A percentile compares a stretch with the other conserved stretches of the same genome.
phyloP scores from a whole-genome alignment of 805 yeast species.

The Candida cerambycidarum region DNA sequence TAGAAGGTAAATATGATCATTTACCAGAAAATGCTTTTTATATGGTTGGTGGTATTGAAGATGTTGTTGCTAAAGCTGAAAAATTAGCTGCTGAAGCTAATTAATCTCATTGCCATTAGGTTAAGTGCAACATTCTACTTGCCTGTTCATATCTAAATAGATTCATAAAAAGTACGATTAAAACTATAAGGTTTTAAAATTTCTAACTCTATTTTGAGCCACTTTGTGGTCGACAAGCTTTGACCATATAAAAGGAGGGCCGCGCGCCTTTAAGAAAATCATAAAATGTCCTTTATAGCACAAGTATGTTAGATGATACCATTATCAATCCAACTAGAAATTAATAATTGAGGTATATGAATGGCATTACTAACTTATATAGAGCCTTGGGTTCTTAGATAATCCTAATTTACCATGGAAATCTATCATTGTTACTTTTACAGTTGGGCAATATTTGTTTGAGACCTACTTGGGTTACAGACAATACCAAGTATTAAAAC shows the following conservation, averaged over 20 bases:
- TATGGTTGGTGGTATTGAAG: slow-evolving; percentile 99
- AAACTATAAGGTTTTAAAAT: too few species aligned
- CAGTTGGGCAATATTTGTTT: slow-evolving; percentile 72
- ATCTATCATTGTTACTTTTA: slow-evolving; percentile 65
- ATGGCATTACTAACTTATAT: slow-evolving; percentile 23
- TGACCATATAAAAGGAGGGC: too few species aligned
- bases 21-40: slow-evolving; percentile 99
- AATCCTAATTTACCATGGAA: slow-evolving; percentile 79
- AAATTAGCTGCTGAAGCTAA: slow-evolving; percentile 90
- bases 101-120: slow-evolving; percentile 1
- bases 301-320: slow-evolving; percentile 11
- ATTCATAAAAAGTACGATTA: slow-evolving; percentile 9
- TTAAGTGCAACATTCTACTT: background rate
- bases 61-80: slow-evolving; percentile 98
- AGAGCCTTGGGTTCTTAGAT: slow-evolving; percentile 58
- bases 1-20: slow-evolving; percentile 98
- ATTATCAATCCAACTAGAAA: too few species aligned
- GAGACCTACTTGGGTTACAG: slow-evolving; percentile 73
- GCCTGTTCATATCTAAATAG: slow-evolving; percentile 8
- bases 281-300: slow-evolving; percentile 11
- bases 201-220: background rate
- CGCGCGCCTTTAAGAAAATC: background rate
- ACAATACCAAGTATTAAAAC: slow-evolving; percentile 67
- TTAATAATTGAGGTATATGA: too few species aligned
- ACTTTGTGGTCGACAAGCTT: too few species aligned